Evolutionary conservation across 371 early-diverging fungal genomes (phyloP).

Genomic region (Actinomortierella ambigua): DNA sequence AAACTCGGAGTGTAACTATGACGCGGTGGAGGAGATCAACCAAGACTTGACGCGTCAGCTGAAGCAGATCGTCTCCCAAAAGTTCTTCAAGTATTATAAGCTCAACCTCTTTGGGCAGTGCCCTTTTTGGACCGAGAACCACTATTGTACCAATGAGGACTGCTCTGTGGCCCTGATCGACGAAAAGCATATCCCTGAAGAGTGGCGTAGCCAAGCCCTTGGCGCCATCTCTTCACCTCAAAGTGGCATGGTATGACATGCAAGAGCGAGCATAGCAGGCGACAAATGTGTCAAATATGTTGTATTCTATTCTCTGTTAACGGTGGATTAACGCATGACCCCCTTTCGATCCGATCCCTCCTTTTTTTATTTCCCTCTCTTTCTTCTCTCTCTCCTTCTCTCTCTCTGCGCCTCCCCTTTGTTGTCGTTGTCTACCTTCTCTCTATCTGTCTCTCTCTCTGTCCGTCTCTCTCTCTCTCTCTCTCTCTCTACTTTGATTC

Average conservation of each 20-base stretch:
- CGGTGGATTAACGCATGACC: too few species aligned
- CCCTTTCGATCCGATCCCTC: too few species aligned
- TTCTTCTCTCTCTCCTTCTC: neutral
- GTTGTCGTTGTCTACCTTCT: too few species aligned
- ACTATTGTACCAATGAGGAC: constrained; percentile 80
- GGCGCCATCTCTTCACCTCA: constrained; percentile 60
- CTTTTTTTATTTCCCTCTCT: too few species aligned
- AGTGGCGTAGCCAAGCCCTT: constrained; percentile 59
- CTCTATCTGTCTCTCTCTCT: too few species aligned
- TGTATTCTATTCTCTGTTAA: too few species aligned
- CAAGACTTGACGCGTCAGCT: constrained; percentile 61
- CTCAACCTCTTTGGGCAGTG: constrained; percentile 87
- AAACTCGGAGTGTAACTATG: constrained; percentile 83
- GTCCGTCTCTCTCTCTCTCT: neutral
- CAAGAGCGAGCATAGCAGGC: neutral
- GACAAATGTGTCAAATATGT: too few species aligned
- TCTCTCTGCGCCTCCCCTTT: neutral
- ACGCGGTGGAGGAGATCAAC: constrained; percentile 77
- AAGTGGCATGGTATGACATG: constrained; percentile 50
- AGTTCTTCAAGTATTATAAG: constrained; percentile 88
- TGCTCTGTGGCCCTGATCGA: constrained; percentile 84
- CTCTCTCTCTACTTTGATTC: neutral
- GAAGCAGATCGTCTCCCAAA: constrained; percentile 71
- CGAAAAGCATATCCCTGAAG: constrained; percentile 43
- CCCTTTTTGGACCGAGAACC: constrained; percentile 88